Evolutionary conservation across 2,329 filamentous ascomycete species (phyloP).

Genomic region (Xylaria sp.): DNA sequence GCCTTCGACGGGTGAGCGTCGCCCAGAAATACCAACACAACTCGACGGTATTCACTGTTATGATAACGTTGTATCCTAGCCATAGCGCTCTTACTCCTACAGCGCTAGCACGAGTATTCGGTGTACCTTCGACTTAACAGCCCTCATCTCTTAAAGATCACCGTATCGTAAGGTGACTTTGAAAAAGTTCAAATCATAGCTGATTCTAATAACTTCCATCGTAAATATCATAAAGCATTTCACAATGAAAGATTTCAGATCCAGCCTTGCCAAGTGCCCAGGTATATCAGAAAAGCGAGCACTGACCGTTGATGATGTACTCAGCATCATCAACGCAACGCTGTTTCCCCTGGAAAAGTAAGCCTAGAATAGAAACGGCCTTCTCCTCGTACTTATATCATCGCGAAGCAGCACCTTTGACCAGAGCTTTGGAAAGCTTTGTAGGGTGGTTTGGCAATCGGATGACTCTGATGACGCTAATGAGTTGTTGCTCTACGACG

Average conservation of each 20-base stretch:
- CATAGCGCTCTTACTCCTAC: constrained; percentile 51
- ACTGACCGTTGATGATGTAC: constrained; percentile 26
- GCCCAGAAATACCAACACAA: constrained; percentile 47
- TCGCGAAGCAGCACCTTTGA: constrained; percentile 24
- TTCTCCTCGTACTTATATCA: constrained; percentile 23
- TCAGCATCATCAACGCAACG: constrained; percentile 23
- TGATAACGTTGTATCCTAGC: constrained; percentile 49
- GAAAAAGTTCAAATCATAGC: constrained; percentile 45
- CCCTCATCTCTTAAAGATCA: constrained; percentile 46
- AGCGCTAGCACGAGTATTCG: constrained; percentile 50
- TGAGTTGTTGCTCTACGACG: constrained; percentile 14
- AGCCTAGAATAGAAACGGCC: background rate
- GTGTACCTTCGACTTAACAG: constrained; percentile 49
- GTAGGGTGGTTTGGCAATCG: background rate
- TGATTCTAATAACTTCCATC: constrained; percentile 43
- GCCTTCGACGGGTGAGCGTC: constrained; percentile 47
- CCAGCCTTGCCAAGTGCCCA: constrained; percentile 18
- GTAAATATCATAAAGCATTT: constrained; percentile 44
- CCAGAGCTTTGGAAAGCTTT: constrained; percentile 4
- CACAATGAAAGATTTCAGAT: constrained; percentile 31
- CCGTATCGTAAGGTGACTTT: constrained; percentile 47
- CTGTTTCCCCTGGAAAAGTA: background rate
- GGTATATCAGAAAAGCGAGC: constrained; percentile 26
- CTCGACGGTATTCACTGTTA: constrained; percentile 47
- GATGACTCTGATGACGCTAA: constrained; percentile 14